phyloP scores from a whole-genome alignment of 2,329 filamentous ascomycete genomes.

The Colletotrichum theobromicola region DNA sequence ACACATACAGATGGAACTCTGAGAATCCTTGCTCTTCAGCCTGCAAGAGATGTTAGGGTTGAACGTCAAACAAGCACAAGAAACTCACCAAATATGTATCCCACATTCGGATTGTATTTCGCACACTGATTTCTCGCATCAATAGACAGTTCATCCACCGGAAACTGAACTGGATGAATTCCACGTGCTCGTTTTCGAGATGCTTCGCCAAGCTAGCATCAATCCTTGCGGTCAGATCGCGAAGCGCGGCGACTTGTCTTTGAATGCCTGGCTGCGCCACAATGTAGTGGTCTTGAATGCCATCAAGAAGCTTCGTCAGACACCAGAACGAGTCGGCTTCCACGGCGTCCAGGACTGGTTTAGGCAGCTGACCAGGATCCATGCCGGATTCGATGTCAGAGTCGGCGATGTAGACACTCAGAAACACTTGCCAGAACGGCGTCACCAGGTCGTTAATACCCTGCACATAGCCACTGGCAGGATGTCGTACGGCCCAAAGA shows the following conservation, averaged over 20 bases:
- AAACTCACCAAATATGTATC: constrained; percentile 91
- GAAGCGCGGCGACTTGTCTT: constrained; percentile 85
- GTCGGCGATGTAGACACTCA: constrained; percentile 94
- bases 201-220: constrained; percentile 86
- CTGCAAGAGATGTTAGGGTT: constrained; percentile 47
- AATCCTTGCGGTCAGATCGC: constrained; percentile 90
- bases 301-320: constrained; percentile 95
- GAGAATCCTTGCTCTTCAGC: constrained; percentile 98
- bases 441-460: constrained; percentile 98
- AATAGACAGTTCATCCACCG: constrained; percentile 99
- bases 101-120: constrained; percentile 99
- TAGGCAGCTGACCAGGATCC: constrained; percentile 94
- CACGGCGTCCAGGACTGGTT: constrained; percentile 90
- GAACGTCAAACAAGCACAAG: background rate
- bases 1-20: constrained; percentile 97
- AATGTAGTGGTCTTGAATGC: constrained; percentile 99
- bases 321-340: constrained; percentile 99
- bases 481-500: constrained; percentile 96
- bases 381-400: constrained; percentile 90
- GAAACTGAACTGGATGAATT: constrained; percentile 99
- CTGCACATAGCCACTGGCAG: constrained; percentile 96
- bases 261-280: constrained; percentile 97
- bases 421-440: constrained; percentile 97
- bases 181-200: constrained; percentile 87
- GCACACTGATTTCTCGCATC: constrained; percentile 96